Base-by-base conservation (phyloP, 192 early-diverging fungal species). In the Linnemannia exigua region DNA sequence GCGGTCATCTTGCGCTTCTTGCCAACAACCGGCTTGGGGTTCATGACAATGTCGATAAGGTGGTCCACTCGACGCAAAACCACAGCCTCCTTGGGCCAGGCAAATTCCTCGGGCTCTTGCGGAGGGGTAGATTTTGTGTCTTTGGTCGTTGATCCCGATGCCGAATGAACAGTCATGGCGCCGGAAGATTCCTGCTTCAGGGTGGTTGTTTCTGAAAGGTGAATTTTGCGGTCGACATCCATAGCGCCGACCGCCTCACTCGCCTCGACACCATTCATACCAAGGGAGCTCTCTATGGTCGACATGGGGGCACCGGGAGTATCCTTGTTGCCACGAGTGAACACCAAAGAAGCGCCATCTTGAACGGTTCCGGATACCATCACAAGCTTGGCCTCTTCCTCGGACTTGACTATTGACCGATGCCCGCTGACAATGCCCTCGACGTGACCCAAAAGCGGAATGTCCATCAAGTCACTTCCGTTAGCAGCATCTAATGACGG, bases 21-120 rank as follows among this genome's bases (percentile, higher is more conserved):
- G 66, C 82, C 87, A 17, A 87, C 79, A 25, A 88, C 67, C 15
- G 88, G 87, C 63, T 89, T 90, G 17, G 92, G 92, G 35, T 89
- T 81, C 6, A 88, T 68, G 35, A 92, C 88, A 63, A 92, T 88
- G 70, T 91, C 89, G 52, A 89, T 90, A 63, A 92, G 75, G 31
- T 88, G 82, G 41, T 92, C 89, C 31, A 92, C 87, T 16, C 91
- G 91, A 38, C 90, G 84, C 19, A 88, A 70, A 75, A 92, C 88
- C 22, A 91, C 88, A 12, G 89, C 82, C 67, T 92, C 91, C 72
- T 89, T 89, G 16, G 89, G 80, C 90, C 90, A 92, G 2, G 74
- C 87, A 74, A 92, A 87, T 36, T 88, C 87, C 20, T 88, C 88
- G 7, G 80, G 58, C n/a, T 87, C 87, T 11, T 72, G n/a, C 14